A percentile compares a stretch with the other conserved stretches of the same genome.
phyloP scores from a whole-genome alignment of 805 yeast species.

The Lipomyces yamadae region DNA sequence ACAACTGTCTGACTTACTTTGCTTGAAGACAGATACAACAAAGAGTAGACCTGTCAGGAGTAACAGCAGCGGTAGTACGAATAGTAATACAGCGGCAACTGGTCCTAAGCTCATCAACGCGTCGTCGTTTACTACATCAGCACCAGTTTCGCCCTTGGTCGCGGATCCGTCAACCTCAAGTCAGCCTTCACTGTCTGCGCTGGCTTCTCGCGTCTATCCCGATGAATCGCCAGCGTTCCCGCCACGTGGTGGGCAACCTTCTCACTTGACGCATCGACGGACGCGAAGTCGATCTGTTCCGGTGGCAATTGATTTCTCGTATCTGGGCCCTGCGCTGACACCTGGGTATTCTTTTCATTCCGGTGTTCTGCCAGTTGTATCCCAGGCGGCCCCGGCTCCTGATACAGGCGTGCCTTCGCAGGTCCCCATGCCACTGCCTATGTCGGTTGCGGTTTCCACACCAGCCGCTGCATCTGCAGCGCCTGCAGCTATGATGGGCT shows the following conservation, averaged over 20 bases:
- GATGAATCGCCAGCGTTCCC: constrained; percentile 4
- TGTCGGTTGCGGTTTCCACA: neutral
- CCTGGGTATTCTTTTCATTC: constrained; percentile 9
- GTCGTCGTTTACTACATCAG: constrained; percentile 24
- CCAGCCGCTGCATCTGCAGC: neutral
- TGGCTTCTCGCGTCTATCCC: neutral
- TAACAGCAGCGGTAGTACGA: constrained; percentile 23
- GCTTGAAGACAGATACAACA: constrained; percentile 18
- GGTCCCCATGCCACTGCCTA: neutral
- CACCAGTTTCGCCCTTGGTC: constrained; percentile 32
- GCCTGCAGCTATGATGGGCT: neutral
- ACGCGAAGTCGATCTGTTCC: constrained; percentile 37
- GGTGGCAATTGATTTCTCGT: constrained; percentile 29
- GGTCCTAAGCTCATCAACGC: constrained; percentile 10
- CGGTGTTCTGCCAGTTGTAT: neutral
- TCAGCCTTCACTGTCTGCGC: constrained; percentile 2
- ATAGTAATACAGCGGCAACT: constrained; percentile 22
- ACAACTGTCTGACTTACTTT: constrained; percentile 28
- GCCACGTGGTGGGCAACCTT: neutral
- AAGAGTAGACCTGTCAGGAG: constrained; percentile 19
- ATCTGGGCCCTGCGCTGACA: constrained; percentile 10
- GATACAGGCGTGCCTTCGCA: neutral
- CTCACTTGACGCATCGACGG: constrained; percentile 26
- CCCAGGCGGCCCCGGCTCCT: constrained; percentile 13
- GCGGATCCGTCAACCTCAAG: constrained; percentile 12